Conservation (phyloP, 805 yeast species). For the Candida lessepsii region DNA sequence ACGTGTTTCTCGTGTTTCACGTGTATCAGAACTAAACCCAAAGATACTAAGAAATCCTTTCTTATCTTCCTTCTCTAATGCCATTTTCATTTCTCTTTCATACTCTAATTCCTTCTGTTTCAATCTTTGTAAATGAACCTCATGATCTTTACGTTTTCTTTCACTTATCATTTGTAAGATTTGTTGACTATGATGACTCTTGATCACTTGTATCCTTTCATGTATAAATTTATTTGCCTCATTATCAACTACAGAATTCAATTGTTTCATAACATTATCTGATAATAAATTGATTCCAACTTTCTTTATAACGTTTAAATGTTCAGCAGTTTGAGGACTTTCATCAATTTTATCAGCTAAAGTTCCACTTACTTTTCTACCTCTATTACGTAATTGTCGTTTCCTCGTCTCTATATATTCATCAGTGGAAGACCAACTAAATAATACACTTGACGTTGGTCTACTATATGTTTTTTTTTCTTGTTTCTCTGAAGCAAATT, state of each 20-base stretch:
- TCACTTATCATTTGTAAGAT: constrained; percentile 37
- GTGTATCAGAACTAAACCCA: constrained; percentile 7
- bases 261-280: constrained; percentile 23
- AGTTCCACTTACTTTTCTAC: not conserved
- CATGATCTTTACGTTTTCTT: constrained; percentile 40
- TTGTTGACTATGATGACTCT: constrained; percentile 38
- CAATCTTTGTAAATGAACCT: constrained; percentile 32
- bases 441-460: constrained; percentile 31
- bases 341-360: constrained; percentile 4
- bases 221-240: constrained; percentile 41
- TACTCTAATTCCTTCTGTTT: constrained; percentile 39
- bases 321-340: constrained; percentile 8
- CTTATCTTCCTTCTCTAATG: constrained; percentile 24
- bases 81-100: constrained; percentile 29
- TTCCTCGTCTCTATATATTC: constrained; percentile 34
- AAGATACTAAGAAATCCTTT: constrained; percentile 13
- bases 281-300: constrained; percentile 17
- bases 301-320: constrained; percentile 6
- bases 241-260: constrained; percentile 29
- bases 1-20: constrained; percentile 5
- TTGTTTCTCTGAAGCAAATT: not conserved
- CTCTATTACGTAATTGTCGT: constrained; percentile 18
- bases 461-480: constrained; percentile 9
- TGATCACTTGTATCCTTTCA: constrained; percentile 36
- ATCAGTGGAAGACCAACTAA: constrained; percentile 45